phyloP scores from a whole-genome alignment of 2,329 filamentous ascomycete genomes.

The Cordyceps militaris region DNA sequence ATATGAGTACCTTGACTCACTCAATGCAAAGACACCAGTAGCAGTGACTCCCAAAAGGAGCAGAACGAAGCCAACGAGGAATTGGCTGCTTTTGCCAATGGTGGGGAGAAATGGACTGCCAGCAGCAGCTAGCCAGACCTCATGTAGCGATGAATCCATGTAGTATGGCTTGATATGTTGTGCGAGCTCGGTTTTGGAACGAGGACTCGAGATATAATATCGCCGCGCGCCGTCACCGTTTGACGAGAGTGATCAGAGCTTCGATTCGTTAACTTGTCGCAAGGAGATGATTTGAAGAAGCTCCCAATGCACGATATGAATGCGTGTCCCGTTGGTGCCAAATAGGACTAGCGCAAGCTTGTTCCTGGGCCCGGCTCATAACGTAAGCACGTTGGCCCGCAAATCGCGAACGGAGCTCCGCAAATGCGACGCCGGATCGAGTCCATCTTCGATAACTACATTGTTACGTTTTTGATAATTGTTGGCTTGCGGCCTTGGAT shows the following conservation, averaged over 20 bases:
- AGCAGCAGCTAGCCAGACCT: slow-evolving; percentile 90
- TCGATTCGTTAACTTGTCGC: slow-evolving; percentile 9
- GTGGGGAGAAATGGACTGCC: slow-evolving; percentile 76
- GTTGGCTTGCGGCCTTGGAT: neutral
- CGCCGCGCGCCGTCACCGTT: neutral
- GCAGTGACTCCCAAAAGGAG: slow-evolving; percentile 65
- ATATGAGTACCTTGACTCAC: slow-evolving; percentile 43
- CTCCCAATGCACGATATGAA: slow-evolving; percentile 24
- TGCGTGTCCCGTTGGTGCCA: slow-evolving; percentile 28
- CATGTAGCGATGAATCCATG: slow-evolving; percentile 76
- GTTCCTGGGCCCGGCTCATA: slow-evolving; percentile 14
- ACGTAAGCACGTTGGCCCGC: slow-evolving; percentile 23
- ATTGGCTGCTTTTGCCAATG: slow-evolving; percentile 76
- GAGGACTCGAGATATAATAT: neutral
- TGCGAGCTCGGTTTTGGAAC: neutral
- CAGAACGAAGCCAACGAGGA: slow-evolving; percentile 70
- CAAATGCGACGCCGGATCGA: neutral
- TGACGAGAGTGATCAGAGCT: neutral
- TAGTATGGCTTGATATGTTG: slow-evolving; percentile 24
- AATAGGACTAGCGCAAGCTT: slow-evolving; percentile 25
- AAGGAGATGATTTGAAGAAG: slow-evolving; percentile 13
- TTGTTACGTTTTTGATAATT: neutral
- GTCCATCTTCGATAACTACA: neutral
- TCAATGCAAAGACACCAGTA: slow-evolving; percentile 76
- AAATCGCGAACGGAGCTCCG: neutral